phyloP scores from a whole-genome alignment of 73 alveolate species.

The Uronychia setigera region DNA sequence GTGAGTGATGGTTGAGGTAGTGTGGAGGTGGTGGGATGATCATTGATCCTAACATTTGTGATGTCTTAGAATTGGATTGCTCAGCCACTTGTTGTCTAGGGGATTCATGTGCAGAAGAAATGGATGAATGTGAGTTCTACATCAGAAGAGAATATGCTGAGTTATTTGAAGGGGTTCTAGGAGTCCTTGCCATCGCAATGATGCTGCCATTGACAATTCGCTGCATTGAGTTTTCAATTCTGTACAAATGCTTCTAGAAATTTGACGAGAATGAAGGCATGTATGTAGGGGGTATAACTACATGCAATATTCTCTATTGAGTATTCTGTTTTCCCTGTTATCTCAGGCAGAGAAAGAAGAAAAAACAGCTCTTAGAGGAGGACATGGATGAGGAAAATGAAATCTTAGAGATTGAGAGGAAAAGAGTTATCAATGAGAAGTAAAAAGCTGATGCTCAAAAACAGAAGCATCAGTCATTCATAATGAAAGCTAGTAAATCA shows the following conservation, averaged over 20 bases:
- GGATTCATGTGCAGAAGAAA: constrained; percentile 14
- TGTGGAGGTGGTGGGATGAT: neutral
- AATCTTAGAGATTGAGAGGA: neutral
- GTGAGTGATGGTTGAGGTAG: too few species aligned
- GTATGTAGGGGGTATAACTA: constrained; percentile 21
- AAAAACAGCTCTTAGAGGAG: neutral
- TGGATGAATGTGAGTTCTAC: constrained; percentile 40
- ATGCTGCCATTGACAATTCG: constrained; percentile 11
- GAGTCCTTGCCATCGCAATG: neutral
- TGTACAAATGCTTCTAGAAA: constrained; percentile 26
- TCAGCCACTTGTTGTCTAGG: constrained; percentile 38
- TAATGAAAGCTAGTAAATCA: neutral
- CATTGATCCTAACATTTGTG: constrained; percentile 5
- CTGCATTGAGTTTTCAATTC: constrained; percentile 8
- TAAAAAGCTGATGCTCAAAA: too few species aligned
- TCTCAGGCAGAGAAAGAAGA: neutral
- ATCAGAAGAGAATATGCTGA: constrained; percentile 8
- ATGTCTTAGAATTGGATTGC: constrained; percentile 14
- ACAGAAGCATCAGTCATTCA: neutral
- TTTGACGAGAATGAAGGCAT: constrained; percentile 22
- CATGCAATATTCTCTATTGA: constrained; percentile 10
- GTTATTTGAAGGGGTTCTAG: constrained; percentile 10
- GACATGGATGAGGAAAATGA: neutral
- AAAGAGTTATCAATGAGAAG: neutral
- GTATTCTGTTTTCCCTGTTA: constrained; percentile 16